phyloP scores from a whole-genome alignment of 441 rosid genomes.

The Pelargonium citronellum region DNA sequence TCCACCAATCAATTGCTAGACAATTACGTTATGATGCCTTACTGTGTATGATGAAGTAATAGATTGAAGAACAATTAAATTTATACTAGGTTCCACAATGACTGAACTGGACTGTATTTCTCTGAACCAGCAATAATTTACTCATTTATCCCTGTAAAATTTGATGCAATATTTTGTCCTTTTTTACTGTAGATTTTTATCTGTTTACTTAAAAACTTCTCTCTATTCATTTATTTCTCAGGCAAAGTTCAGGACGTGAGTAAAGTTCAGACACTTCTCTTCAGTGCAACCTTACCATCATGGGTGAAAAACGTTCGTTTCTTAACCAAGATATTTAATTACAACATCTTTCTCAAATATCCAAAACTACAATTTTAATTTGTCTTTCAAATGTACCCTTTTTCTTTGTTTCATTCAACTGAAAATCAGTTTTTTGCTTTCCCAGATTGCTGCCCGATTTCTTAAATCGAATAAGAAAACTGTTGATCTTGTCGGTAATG shows the following conservation, averaged over 20 bases:
- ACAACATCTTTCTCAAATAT: neutral
- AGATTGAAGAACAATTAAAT: too few relatives aligned
- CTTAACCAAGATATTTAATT: slow-evolving; percentile 10
- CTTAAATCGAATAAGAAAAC: slow-evolving; percentile 67
- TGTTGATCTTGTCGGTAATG: slow-evolving; percentile 94
- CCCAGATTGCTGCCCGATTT: slow-evolving; percentile 62
- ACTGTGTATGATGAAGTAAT: too few relatives aligned
- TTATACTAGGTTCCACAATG: too few relatives aligned
- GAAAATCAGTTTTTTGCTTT: slow-evolving; percentile 15
- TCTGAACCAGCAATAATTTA: neutral
- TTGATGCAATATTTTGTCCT: too few relatives aligned
- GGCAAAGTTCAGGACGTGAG: slow-evolving; percentile 77
- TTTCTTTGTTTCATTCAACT: slow-evolving; percentile 16
- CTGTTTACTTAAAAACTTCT: neutral
- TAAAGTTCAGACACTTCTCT: slow-evolving; percentile 93
- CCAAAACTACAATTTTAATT: neutral
- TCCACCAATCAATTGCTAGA: too few relatives aligned
- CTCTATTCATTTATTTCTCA: slow-evolving; percentile 24
- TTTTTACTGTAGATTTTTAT: neutral
- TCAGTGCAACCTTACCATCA: slow-evolving; percentile 81
- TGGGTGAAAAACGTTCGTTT: slow-evolving; percentile 80
- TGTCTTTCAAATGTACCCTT: neutral
- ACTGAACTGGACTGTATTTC: too few relatives aligned
- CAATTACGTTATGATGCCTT: too few relatives aligned
- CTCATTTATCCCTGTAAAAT: neutral